Base-by-base conservation (phyloP, 176 grass and related monocot species). In the Juncus inflexus region DNA sequence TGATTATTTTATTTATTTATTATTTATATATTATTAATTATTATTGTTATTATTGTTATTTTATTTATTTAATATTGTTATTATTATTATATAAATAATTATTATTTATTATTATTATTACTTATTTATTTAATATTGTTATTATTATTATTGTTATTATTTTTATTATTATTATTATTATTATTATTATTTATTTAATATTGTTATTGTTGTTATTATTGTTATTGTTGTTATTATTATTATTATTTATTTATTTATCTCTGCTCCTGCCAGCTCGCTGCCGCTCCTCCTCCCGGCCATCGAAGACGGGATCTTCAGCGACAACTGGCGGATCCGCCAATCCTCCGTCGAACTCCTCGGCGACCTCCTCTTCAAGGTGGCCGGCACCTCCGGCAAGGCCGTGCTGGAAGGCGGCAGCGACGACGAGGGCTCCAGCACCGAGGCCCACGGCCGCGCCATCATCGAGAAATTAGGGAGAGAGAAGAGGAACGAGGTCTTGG, bases 381-480 rank as follows among this genome's bases (percentile, higher is more conserved):
- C 92, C 72, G 92, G 92, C 74, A 97, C 92, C 51, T 91, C 92
- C 75, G 92, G 87, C 52, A 97, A 97, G 67, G 92, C 92, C 71
- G 88, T 89, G 62, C 81, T 97, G 76, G 92, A 97, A 70, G 92
- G 92, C 67, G 92, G 92, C 54, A 97, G 92, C 14, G 92, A 97
- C 65, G 92, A 97, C 73, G 92, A 97, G 91, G 87, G 92, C 78
- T 88, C 92, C 45, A 97, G 92, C 80, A 97, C 92, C 55, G 92
- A 97, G 67, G 92, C 92, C 74, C 92, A 97, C 63, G 92, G 87
- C 7, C 87, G 87, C 74, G 92, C 92, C 74, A 97, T 97, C 77
- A 91, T 97, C 72, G 92, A 97, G 51, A 86, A 91, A 49, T 79
- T 97, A 40, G 92, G 92, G 58, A 81, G 85, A 60, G 85, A 83